Evolutionary conservation across 306 rosid species (phyloP).

Genomic region (Prunus kanzakura): DNA sequence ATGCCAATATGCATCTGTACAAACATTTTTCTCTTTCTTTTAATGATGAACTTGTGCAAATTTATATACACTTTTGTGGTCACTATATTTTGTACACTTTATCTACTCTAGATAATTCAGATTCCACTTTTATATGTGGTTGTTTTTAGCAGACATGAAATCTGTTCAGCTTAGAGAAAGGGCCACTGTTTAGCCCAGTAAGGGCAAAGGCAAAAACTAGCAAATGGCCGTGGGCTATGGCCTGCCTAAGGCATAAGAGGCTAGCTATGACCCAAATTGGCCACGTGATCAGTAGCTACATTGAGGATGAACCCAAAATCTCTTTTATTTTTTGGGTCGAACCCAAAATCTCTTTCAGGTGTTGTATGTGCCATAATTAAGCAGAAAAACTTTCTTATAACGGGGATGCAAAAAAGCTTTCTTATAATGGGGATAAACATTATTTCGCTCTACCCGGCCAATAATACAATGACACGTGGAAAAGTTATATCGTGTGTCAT

Average conservation of each 20-base stretch:
- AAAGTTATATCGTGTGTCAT: too few species aligned
- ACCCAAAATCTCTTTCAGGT: neutral
- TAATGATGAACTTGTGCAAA: neutral
- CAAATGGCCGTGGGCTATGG: neutral
- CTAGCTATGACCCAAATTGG: neutral
- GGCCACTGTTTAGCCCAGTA: neutral
- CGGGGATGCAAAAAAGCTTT: too few species aligned
- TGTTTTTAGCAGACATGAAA: neutral
- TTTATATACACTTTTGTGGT: neutral
- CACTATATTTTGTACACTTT: neutral
- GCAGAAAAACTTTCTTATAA: too few species aligned
- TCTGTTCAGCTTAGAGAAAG: neutral
- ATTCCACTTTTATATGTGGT: neutral
- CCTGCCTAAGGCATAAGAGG: neutral
- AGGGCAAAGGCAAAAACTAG: neutral
- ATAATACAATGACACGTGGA: too few species aligned
- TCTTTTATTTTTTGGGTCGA: neutral
- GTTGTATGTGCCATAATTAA: too few species aligned
- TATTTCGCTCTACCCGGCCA: accelerated
- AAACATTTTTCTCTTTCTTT: neutral
- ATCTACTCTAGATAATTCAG: neutral
- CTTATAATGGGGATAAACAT: too few species aligned
- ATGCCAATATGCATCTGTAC: constrained; percentile 13
- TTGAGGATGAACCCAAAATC: neutral
- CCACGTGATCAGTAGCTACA: neutral